A percentile compares a stretch with the other conserved stretches of the same genome.
Conservation (phyloP, 176 grass and related monocot genomes). For the Ensete glaucum region DNA sequence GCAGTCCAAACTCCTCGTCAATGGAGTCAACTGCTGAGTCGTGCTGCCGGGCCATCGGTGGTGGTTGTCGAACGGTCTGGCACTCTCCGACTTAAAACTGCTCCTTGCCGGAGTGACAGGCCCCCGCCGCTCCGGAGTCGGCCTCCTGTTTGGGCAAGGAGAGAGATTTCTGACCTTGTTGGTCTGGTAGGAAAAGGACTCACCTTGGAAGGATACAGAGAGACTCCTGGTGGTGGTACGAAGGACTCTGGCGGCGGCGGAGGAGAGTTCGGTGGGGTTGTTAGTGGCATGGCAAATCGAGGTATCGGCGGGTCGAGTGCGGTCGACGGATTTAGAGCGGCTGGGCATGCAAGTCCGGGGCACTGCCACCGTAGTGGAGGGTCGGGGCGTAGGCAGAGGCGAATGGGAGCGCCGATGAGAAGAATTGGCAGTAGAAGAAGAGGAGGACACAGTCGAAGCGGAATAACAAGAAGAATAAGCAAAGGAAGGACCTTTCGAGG, state of each 20-base stretch:
- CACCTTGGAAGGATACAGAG: slow-evolving; percentile 96
- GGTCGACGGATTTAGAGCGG: slow-evolving; percentile 66
- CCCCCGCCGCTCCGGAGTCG: slow-evolving; percentile 16
- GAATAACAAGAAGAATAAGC: not conserved
- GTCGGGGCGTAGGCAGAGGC: slow-evolving; percentile 23
- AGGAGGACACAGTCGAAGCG: slow-evolving; percentile 9
- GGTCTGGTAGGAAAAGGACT: slow-evolving; percentile 81
- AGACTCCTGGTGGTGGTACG: slow-evolving; percentile 79
- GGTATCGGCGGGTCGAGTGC: not conserved
- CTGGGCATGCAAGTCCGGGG: slow-evolving; percentile 21
- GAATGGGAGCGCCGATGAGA: slow-evolving; percentile 58
- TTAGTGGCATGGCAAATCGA: slow-evolving; percentile 31
- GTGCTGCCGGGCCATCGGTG: slow-evolving; percentile 69
- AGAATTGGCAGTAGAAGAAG: slow-evolving; percentile 51
- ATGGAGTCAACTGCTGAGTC: slow-evolving; percentile 45
- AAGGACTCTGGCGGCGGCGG: slow-evolving; percentile 32
- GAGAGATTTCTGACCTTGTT: slow-evolving; percentile 63
- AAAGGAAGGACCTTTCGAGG: slow-evolving; percentile 38
- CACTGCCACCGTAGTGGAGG: slow-evolving; percentile 1
- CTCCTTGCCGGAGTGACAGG: not conserved
- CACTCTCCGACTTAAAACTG: slow-evolving; percentile 27
- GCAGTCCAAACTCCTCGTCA: slow-evolving; percentile 84
- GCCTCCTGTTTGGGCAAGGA: slow-evolving; percentile 48
- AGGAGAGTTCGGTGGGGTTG: slow-evolving; percentile 24
- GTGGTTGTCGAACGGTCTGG: slow-evolving; percentile 33